A percentile compares a stretch with the other conserved stretches of the same genome.
Conservation (phyloP, 2,329 filamentous ascomycete genomes). For the Talaromyces sp. region DNA sequence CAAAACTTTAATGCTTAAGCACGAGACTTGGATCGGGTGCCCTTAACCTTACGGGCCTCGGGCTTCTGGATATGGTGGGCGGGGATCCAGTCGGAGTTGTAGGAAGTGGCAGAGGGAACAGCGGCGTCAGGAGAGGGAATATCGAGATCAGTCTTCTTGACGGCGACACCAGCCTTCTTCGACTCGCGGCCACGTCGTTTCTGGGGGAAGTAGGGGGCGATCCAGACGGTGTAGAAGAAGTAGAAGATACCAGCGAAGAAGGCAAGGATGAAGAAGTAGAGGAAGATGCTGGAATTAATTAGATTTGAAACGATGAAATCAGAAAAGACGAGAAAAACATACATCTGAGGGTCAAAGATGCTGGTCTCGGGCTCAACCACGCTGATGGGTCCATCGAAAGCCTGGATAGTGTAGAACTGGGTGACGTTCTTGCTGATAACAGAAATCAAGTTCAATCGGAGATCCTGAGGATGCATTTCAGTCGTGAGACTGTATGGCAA, state of each 20-base stretch:
- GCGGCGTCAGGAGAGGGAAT: conserved; percentile 48
- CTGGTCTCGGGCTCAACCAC: conserved; percentile 88
- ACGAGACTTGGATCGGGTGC: conserved; percentile 39
- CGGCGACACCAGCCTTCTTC: conserved; percentile 58
- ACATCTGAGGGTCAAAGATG: conserved; percentile 96
- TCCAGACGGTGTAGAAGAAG: conserved; percentile 98
- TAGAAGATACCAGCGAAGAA: conserved; percentile 77
- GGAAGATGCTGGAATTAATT: conserved; percentile 70
- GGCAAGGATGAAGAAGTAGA: conserved; percentile 84
- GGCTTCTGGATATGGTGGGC: conserved; percentile 84
- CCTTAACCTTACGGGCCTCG: conserved; percentile 61
- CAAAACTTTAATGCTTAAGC: conserved; percentile 21
- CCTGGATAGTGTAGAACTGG: conserved; percentile 69
- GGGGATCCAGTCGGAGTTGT: conserved; percentile 93
- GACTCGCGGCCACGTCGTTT: conserved; percentile 63
- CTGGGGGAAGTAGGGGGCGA: conserved; percentile 92
- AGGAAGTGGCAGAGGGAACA: conserved; percentile 67
- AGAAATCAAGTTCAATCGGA: conserved; percentile 72
- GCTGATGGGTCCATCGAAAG: conserved; percentile 77
- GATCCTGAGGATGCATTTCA: conserved; percentile 89
- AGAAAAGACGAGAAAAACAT: conserved; percentile 37
- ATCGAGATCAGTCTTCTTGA: conserved; percentile 60
- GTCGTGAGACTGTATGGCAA: conserved; percentile 81
- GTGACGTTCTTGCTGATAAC: conserved; percentile 67
- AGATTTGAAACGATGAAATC: not conserved